A percentile compares a stretch with the other conserved stretches of the same genome.
These are phyloP conservation scores for Aspergillus fumigatiaffinis DNA, from an alignment of 2,329 filamentous ascomycete genomes.

Conservation along the genomic window DNA sequence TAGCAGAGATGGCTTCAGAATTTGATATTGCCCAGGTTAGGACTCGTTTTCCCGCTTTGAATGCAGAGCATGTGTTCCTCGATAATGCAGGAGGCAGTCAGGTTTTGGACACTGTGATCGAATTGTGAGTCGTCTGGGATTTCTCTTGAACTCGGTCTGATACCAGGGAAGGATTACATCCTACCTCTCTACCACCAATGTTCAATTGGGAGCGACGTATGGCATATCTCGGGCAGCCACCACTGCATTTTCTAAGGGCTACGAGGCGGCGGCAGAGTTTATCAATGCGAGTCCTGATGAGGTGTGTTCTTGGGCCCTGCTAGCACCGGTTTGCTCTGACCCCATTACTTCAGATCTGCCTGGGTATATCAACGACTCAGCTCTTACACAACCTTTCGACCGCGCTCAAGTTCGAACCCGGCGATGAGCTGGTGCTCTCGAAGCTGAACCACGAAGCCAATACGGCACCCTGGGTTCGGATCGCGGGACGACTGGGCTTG, in stretches of 20 bases:
- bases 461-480: constrained; percentile 67
- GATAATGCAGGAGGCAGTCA: constrained; percentile 76
- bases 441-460: constrained; percentile 75
- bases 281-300: constrained; percentile 65
- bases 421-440: constrained; percentile 67
- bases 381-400: constrained; percentile 67
- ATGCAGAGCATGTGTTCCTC: constrained; percentile 65
- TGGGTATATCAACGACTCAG: constrained; percentile 72
- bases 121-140: constrained; percentile 49
- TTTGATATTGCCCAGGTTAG: constrained; percentile 57
- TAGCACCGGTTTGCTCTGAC: not conserved
- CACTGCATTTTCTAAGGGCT: constrained; percentile 56
- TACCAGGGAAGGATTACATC: constrained; percentile 51
- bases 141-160: not conserved
- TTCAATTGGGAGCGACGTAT: constrained; percentile 72
- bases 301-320: constrained; percentile 38
- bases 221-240: constrained; percentile 57
- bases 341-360: constrained; percentile 22
- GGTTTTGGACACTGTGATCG: constrained; percentile 61
- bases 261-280: constrained; percentile 63
- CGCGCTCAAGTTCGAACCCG: constrained; percentile 50
- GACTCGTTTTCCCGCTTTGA: constrained; percentile 64
- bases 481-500: constrained; percentile 59
- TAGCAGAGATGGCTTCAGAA: constrained; percentile 20
- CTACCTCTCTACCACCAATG: constrained; percentile 66